Percentiles rank a stretch among this genome's conserved stretches.
These are phyloP conservation scores for Pyricularia grisea DNA, from an alignment of 2,329 filamentous ascomycete species.

Conservation along the genomic window DNA sequence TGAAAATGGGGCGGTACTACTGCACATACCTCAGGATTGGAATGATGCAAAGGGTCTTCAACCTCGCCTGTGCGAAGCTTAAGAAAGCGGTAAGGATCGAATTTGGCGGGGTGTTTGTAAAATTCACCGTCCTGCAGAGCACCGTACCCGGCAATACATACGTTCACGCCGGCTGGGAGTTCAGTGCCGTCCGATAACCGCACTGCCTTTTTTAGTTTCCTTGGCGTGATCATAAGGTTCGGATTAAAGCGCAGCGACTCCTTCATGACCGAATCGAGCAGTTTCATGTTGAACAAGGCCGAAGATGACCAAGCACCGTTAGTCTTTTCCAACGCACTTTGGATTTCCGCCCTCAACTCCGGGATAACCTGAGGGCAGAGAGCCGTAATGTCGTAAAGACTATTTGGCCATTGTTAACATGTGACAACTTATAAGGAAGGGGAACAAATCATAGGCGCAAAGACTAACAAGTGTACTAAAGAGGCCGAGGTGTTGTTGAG, in stretches of 20 bases:
- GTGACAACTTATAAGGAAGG: too few relatives aligned
- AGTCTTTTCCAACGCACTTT: background rate
- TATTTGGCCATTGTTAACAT: too few relatives aligned
- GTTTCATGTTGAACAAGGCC: background rate
- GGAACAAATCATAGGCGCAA: too few relatives aligned
- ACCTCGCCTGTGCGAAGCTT: background rate
- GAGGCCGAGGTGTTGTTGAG: background rate
- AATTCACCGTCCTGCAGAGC: background rate
- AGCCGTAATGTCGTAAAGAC: background rate
- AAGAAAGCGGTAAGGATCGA: background rate
- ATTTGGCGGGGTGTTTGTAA: background rate
- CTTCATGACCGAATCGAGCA: background rate
- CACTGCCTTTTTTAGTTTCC: background rate
- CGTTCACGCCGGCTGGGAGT: background rate
- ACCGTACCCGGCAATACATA: background rate
- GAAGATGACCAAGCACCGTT: background rate
- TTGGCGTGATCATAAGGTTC: background rate
- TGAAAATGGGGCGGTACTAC: background rate
- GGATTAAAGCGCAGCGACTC: background rate
- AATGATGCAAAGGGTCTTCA: background rate
- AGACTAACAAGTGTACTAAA: background rate
- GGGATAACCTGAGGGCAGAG: background rate
- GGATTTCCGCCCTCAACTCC: background rate
- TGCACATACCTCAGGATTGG: background rate
- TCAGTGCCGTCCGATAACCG: background rate